Evolutionary conservation across 108 stramenopile species (phyloP).

Genomic region (Nannochloropsis granulata): DNA sequence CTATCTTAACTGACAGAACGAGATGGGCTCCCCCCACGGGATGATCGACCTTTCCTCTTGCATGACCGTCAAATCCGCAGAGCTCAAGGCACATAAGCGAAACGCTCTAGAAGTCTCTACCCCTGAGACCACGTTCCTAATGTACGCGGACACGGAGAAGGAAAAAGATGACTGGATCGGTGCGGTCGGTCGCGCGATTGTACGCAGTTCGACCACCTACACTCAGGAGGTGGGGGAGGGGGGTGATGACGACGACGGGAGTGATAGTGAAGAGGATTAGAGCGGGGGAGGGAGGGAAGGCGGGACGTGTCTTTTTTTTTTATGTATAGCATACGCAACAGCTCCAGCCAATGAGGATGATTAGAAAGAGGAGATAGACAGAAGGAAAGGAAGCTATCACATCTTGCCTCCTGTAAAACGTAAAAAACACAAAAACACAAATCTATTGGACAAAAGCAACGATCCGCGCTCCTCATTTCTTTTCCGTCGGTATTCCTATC

Average conservation of each 20-base stretch:
- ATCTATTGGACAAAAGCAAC: no score
- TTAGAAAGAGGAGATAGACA: no score
- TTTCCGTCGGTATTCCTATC: no score
- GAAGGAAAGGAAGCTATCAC: no score
- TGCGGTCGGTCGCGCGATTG: slow-evolving; percentile 91
- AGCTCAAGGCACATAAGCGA: slow-evolving; percentile 79
- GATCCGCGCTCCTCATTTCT: no score
- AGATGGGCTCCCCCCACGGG: slow-evolving; percentile 42
- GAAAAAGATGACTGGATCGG: slow-evolving; percentile 99
- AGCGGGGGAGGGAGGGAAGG: neutral
- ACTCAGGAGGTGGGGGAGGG: slow-evolving; percentile 12
- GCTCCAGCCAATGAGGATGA: no score
- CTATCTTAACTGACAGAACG: neutral
- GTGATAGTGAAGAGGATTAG: neutral
- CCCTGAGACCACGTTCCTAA: slow-evolving; percentile 72
- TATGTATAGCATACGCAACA: no score
- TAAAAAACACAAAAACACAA: no score
- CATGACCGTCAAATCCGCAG: slow-evolving; percentile 97
- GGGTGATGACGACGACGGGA: neutral
- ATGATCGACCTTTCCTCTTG: slow-evolving; percentile 84
- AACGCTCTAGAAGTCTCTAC: slow-evolving; percentile 96
- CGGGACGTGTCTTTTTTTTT: no score
- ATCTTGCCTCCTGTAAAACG: no score
- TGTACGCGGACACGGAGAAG: slow-evolving; percentile 91
- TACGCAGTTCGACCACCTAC: slow-evolving; percentile 55